Conservation (phyloP, 768 basidiomycete species). For the Podaxis sp. region DNA sequence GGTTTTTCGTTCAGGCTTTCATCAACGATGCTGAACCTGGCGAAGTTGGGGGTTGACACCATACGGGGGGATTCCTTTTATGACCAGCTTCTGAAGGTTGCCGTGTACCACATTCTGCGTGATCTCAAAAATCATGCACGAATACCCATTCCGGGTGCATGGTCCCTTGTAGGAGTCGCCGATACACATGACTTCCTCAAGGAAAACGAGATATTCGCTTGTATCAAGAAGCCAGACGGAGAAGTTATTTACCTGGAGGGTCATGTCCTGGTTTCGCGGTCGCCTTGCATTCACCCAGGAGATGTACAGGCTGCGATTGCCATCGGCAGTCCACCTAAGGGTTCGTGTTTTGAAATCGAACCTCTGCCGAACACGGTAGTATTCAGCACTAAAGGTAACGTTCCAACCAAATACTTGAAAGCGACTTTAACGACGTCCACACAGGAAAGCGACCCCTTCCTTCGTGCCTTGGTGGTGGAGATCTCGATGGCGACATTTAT, state of each 20-base stretch:
- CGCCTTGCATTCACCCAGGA: conserved; percentile 67
- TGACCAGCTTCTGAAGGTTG: conserved; percentile 48
- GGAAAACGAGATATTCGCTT: conserved; percentile 61
- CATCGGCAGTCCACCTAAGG: conserved; percentile 53
- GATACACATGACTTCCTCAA: conserved; percentile 56
- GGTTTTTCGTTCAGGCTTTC: conserved; percentile 55
- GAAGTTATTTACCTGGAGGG: conserved; percentile 49
- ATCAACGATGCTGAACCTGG: conserved; percentile 47
- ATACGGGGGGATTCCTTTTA: conserved; percentile 44
- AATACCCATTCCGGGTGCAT: conserved; percentile 61
- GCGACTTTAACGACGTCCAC: neutral
- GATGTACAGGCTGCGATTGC: conserved; percentile 58
- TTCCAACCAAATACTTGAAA: neutral
- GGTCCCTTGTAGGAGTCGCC: conserved; percentile 70
- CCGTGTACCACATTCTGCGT: conserved; percentile 59
- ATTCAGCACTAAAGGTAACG: conserved; percentile 55
- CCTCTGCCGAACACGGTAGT: conserved; percentile 59
- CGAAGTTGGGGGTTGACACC: conserved; percentile 42
- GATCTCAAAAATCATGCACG: conserved; percentile 62
- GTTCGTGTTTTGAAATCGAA: conserved; percentile 50
- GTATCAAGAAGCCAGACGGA: conserved; percentile 43
- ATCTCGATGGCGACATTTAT: conserved; percentile 64
- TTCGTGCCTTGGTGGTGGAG: conserved; percentile 64
- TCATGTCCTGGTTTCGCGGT: conserved; percentile 54
- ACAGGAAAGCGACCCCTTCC: conserved; percentile 58